Base-by-base conservation (phyloP, 768 basidiomycete genomes). In the Pisolithus marmoratus region DNA sequence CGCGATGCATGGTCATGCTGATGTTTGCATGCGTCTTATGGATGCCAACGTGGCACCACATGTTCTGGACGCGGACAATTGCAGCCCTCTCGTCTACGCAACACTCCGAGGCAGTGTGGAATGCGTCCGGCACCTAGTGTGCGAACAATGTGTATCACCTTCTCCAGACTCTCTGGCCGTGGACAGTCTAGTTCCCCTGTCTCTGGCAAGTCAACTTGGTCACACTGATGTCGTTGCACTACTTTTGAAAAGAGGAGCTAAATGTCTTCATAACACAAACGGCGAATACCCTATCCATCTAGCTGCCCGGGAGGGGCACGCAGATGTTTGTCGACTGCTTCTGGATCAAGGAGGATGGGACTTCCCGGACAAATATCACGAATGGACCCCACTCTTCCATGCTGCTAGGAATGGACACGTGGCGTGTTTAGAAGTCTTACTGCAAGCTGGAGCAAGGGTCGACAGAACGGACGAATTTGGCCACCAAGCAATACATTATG, bases 281-380 rank as follows among this genome's bases (percentile, higher is more conserved):
- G 96, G 96, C n/a, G 88, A 96, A 66, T 97, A 90, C 63, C 94
- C 96, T 0, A 90, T 95, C 60, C 96, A 99, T 70, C 80, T 98
- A 22, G 95, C 96, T 22, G 94, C 94, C 8, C 82, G 90, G 51
- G 88, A 92, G 63, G 96, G 96, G 4, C 94, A 96, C 56, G 79
- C 79, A 8, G 81, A 84, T n/a, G 82, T 96, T 19, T 95, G 94
- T 66, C 76, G 71, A 52, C 68, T 92, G 7, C 80, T 99, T 31
- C 72, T 93, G 4, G 74, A 74, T 27, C 82, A 82, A 38, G 85
- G 82, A 46, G 91, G 84, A 37, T 91, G 85, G 83, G 92, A 91
- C 67, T 76, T 80, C 8, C 84, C 86, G 1, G 96, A 99, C 76
- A 98, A 94, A 70, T 98, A 95, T 68, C 89, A 95, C 63, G 92